phyloP scores from a whole-genome alignment of 2,329 filamentous ascomycete species.

The Leptographium flavum region DNA sequence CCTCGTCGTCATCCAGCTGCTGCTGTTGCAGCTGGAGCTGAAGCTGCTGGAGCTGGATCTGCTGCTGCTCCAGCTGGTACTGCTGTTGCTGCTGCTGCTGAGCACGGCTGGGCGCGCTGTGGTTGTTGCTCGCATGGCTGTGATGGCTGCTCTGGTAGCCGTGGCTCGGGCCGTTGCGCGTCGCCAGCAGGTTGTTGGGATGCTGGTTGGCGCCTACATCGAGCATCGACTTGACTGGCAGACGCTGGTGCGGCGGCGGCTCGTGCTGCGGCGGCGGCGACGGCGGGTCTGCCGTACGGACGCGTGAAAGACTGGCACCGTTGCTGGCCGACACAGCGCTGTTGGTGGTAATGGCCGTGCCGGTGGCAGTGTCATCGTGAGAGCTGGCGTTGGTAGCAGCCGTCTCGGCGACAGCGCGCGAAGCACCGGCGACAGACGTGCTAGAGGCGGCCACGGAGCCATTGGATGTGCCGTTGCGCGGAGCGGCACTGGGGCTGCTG shows the following conservation, averaged over 20 bases:
- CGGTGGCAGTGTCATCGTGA: too few relatives aligned
- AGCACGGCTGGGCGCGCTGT: not conserved
- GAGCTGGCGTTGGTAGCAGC: not conserved
- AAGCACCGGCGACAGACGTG: not conserved
- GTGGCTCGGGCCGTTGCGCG: not conserved
- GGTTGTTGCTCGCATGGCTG: constrained; percentile 2
- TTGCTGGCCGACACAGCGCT: not conserved
- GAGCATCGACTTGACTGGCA: constrained; percentile 3
- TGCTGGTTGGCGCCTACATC: constrained; percentile 3
- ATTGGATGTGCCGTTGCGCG: constrained; percentile 1
- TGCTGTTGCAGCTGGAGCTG: not conserved
- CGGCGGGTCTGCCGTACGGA: constrained; percentile 4
- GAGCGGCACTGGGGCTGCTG: not conserved
- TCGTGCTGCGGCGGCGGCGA: constrained; percentile 3
- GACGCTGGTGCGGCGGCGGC: not conserved
- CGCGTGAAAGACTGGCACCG: constrained; percentile 2
- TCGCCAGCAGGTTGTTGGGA: not conserved
- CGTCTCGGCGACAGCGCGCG: not conserved
- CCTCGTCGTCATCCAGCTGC: constrained; percentile 3
- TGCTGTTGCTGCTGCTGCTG: not conserved
- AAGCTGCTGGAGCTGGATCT: not conserved
- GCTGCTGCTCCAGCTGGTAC: not conserved
- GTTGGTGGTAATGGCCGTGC: not conserved
- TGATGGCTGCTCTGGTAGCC: not conserved
- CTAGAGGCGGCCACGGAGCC: not conserved